These are phyloP conservation scores for Coemansia furcata DNA, from an alignment of 192 early-diverging fungal species.

Conservation along the genomic window DNA sequence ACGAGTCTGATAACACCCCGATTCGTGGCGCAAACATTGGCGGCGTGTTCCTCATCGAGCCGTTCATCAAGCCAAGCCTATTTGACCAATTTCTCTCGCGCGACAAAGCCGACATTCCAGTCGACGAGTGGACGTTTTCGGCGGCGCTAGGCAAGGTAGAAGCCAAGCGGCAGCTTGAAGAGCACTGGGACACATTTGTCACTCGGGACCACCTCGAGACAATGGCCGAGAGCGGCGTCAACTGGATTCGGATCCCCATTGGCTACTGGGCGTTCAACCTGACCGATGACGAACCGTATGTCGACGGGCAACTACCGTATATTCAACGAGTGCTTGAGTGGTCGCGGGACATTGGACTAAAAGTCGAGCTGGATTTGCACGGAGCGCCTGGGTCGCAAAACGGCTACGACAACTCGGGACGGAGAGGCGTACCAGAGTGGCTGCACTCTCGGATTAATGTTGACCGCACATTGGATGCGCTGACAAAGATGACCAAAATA, in stretches of 20 bases:
- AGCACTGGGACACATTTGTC: constrained; percentile 60
- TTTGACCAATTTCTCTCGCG: constrained; percentile 46
- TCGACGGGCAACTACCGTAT: constrained; percentile 53
- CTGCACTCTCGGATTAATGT: constrained; percentile 49
- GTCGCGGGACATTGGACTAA: constrained; percentile 53
- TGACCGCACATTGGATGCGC: constrained; percentile 54
- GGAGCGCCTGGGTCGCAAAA: constrained; percentile 63
- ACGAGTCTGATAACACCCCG: constrained; percentile 6
- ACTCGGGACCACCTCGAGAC: constrained; percentile 50
- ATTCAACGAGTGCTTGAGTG: constrained; percentile 51
- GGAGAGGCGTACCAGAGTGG: constrained; percentile 52
- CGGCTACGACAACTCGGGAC: constrained; percentile 58
- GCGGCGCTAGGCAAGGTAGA: constrained; percentile 42
- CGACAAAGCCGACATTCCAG: constrained; percentile 29
- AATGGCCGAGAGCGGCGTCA: constrained; percentile 49
- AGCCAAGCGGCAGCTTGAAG: constrained; percentile 35
- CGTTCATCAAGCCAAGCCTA: constrained; percentile 55
- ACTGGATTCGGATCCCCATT: constrained; percentile 59
- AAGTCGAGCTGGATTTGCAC: constrained; percentile 59
- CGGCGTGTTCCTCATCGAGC: constrained; percentile 59
- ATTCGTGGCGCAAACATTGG: constrained; percentile 61
- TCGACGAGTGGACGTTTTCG: constrained; percentile 59
- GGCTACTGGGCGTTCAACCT: constrained; percentile 62
- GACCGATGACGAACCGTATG: constrained; percentile 54
- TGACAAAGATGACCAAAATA: constrained; percentile 55